Percentiles rank a stretch among this genome's conserved stretches.
Evolutionary conservation across 192 early-diverging fungal species (phyloP).

Genomic region (Diversispora eburnea): DNA sequence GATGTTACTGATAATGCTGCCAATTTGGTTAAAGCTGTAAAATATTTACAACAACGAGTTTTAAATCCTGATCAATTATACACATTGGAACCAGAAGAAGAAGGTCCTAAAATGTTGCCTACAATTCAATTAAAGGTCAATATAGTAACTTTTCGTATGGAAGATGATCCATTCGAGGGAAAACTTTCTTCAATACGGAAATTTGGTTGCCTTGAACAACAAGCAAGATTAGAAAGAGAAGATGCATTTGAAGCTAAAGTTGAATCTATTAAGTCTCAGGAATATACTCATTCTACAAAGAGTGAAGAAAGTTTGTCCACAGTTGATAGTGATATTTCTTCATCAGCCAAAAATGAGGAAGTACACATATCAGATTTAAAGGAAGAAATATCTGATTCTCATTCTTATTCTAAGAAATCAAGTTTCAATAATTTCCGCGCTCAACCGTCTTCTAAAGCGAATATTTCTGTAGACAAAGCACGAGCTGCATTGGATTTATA

Average conservation of each 20-base stretch:
- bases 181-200: constrained; percentile 35
- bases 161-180: constrained; percentile 48
- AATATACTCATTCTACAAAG: background rate
- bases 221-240: constrained; percentile 31
- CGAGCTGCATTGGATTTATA: constrained; percentile 32
- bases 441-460: constrained; percentile 22
- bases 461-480: constrained; percentile 28
- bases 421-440: background rate
- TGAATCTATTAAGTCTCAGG: constrained; percentile 24
- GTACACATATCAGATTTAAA: background rate
- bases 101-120: constrained; percentile 32
- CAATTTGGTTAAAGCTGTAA: constrained; percentile 35
- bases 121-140: constrained; percentile 31
- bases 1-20: constrained; percentile 36
- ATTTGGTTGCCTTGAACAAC: constrained; percentile 38
- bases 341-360: background rate
- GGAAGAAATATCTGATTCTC: background rate
- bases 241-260: constrained; percentile 42
- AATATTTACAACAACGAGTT: constrained; percentile 30
- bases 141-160: constrained; percentile 34
- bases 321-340: background rate
- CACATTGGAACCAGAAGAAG: constrained; percentile 10
- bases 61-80: background rate
- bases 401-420: background rate
- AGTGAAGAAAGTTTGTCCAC: background rate